These are phyloP conservation scores for Herpotrichia juniperi DNA, from an alignment of 2,329 filamentous ascomycete genomes.

Conservation along the genomic window DNA sequence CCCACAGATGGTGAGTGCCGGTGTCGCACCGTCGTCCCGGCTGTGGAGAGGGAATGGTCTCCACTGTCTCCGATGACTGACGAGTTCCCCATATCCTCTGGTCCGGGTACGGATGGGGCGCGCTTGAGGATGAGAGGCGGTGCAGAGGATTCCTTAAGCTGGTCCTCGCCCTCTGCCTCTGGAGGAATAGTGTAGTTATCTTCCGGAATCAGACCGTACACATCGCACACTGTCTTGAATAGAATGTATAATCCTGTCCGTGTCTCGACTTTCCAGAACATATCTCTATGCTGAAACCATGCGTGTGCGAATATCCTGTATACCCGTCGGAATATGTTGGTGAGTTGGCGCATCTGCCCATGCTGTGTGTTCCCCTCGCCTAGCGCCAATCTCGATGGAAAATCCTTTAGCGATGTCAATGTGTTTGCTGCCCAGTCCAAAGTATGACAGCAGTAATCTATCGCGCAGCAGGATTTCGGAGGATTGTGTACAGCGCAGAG, in stretches of 20 bases:
- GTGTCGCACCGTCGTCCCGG: constrained; percentile 80
- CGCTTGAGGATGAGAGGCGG: constrained; percentile 45
- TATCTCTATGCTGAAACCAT: constrained; percentile 95
- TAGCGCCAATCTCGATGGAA: constrained; percentile 79
- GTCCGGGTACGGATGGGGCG: constrained; percentile 33
- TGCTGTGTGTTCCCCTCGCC: constrained; percentile 51
- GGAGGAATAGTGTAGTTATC: constrained; percentile 96
- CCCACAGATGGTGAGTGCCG: constrained; percentile 82
- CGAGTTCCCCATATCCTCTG: constrained; percentile 24
- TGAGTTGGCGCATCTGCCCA: constrained; percentile 77
- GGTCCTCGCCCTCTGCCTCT: constrained; percentile 79
- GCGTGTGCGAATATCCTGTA: constrained; percentile 98
- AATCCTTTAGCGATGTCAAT: constrained; percentile 92
- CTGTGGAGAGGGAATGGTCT: constrained; percentile 58
- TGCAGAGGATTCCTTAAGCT: constrained; percentile 52
- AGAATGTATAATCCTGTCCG: constrained; percentile 93
- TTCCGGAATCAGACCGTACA: constrained; percentile 84
- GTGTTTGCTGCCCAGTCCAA: constrained; percentile 97
- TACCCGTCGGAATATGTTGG: constrained; percentile 92
- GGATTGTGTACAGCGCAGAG: constrained; percentile 96
- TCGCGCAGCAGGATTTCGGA: constrained; percentile 95
- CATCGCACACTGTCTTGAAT: constrained; percentile 96
- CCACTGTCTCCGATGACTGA: constrained; percentile 35
- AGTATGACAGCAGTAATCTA: constrained; percentile 99
- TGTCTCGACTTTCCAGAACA: constrained; percentile 93